Conservation (phyloP, 805 yeast species). For the Metschnikowia proteae region DNA sequence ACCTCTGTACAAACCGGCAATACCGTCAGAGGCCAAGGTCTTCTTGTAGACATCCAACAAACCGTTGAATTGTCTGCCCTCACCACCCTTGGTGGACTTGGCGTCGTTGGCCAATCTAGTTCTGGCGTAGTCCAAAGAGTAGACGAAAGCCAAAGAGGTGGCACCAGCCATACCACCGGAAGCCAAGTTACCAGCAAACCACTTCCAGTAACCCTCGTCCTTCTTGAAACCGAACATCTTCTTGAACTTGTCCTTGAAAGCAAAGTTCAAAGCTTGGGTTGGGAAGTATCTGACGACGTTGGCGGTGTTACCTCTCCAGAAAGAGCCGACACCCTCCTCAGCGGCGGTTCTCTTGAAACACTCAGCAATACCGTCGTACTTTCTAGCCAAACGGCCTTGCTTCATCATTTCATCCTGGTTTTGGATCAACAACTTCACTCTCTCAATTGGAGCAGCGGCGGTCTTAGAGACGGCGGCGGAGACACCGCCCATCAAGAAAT, state of each 20-base stretch:
- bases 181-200: slow-evolving; percentile 98
- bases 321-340: slow-evolving; percentile 86
- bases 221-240: slow-evolving; percentile 95
- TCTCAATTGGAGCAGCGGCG: slow-evolving; percentile 96
- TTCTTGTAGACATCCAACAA: slow-evolving; percentile 93
- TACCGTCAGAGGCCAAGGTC: slow-evolving; percentile 93
- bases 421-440: slow-evolving; percentile 94
- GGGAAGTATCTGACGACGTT: slow-evolving; percentile 99
- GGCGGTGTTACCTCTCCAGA: slow-evolving; percentile 99
- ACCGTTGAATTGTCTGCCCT: slow-evolving; percentile 97
- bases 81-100: slow-evolving; percentile 79
- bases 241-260: slow-evolving; percentile 97
- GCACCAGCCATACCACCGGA: slow-evolving; percentile 99
- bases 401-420: slow-evolving; percentile 98
- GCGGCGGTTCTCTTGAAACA: slow-evolving; percentile 94
- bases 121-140: slow-evolving; percentile 97
- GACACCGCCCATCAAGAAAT: slow-evolving; percentile 96
- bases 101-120: slow-evolving; percentile 99
- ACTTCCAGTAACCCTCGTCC: slow-evolving; percentile 85
- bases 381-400: slow-evolving; percentile 88
- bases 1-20: slow-evolving; percentile 99
- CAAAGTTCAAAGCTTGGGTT: slow-evolving; percentile 97
- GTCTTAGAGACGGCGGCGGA: slow-evolving; percentile 98
- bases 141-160: slow-evolving; percentile 85
- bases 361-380: slow-evolving; percentile 86